These are phyloP conservation scores for Maudiozyma pseudohumilis DNA, from an alignment of 805 yeast genomes.

Conservation along the genomic window DNA sequence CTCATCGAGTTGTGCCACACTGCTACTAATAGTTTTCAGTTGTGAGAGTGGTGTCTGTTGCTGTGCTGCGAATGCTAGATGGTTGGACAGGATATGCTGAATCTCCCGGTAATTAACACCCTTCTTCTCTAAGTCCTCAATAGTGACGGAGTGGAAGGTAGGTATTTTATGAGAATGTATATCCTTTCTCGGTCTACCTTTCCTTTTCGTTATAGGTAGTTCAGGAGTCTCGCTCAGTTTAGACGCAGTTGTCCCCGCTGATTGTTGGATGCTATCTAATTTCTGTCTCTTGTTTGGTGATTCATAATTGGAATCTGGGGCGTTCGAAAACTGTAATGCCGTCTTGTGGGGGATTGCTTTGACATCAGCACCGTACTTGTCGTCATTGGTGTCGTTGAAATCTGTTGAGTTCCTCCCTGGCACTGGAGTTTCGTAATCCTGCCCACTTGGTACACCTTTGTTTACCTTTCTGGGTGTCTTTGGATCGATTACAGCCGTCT, in stretches of 20 bases:
- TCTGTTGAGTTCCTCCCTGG: neutral
- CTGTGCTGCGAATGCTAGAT: conserved; percentile 80
- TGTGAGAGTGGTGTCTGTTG: conserved; percentile 79
- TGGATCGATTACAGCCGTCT: neutral
- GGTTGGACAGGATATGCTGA: conserved; percentile 62
- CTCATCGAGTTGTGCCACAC: conserved; percentile 38
- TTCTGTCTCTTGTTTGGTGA: neutral
- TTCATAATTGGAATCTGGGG: no score
- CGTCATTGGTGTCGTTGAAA: neutral
- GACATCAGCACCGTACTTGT: neutral
- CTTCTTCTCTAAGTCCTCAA: neutral
- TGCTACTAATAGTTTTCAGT: conserved; percentile 51
- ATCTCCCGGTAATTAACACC: conserved; percentile 41
- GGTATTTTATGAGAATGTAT: neutral
- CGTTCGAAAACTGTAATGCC: no score
- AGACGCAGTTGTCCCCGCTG: no score
- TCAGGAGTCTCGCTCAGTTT: neutral
- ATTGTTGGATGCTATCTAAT: neutral
- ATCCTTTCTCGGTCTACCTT: neutral
- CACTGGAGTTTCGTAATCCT: conserved; percentile 1
- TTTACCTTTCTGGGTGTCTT: conserved; percentile 1
- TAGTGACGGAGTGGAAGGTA: neutral
- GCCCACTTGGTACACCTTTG: neutral
- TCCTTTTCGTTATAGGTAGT: neutral
- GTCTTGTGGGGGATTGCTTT: neutral